Percentiles rank a stretch among this genome's conserved stretches.
These are phyloP conservation scores for Mortierella polycephala DNA, from an alignment of 371 early-diverging fungal genomes.

Conservation along the genomic window DNA sequence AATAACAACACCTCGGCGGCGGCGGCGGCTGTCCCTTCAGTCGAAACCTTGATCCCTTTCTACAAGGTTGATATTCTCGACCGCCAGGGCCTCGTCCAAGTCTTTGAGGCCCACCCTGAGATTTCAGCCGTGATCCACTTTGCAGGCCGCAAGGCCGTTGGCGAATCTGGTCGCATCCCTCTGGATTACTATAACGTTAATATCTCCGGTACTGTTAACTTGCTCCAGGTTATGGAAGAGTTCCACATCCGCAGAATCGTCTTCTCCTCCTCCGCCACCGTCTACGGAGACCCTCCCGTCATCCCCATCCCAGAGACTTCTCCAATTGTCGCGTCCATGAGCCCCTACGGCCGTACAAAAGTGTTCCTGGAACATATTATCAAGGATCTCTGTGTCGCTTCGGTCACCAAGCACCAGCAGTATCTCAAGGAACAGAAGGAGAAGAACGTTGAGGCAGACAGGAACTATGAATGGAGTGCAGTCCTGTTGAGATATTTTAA, in stretches of 20 bases:
- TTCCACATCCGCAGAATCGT: constrained; percentile 67
- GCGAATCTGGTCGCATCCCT: constrained; percentile 74
- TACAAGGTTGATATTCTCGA: constrained; percentile 80
- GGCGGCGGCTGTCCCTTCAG: constrained; percentile 77
- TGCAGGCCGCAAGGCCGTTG: constrained; percentile 80
- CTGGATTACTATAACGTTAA: constrained; percentile 80
- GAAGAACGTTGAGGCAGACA: not conserved
- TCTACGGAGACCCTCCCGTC: constrained; percentile 61
- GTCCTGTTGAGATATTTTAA: constrained; percentile 90
- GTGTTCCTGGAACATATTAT: constrained; percentile 85
- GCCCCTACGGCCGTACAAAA: constrained; percentile 91
- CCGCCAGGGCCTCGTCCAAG: constrained; percentile 65
- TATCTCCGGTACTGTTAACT: constrained; percentile 69
- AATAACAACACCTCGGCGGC: constrained; percentile 59
- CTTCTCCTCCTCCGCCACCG: constrained; percentile 79
- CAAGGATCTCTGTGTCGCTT: constrained; percentile 74
- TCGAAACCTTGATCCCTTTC: constrained; percentile 77
- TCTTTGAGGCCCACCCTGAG: constrained; percentile 69
- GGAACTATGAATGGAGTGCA: constrained; percentile 70
- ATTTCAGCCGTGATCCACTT: constrained; percentile 77
- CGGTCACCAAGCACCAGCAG: constrained; percentile 36
- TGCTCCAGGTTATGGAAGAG: constrained; percentile 67
- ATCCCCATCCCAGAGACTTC: constrained; percentile 57
- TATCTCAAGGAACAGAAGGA: constrained; percentile 15
- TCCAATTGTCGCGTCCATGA: constrained; percentile 66